Percentiles rank a stretch among this genome's conserved stretches.
phyloP scores from a whole-genome alignment of 73 alveolate genomes.

The Stentor roeselii region DNA sequence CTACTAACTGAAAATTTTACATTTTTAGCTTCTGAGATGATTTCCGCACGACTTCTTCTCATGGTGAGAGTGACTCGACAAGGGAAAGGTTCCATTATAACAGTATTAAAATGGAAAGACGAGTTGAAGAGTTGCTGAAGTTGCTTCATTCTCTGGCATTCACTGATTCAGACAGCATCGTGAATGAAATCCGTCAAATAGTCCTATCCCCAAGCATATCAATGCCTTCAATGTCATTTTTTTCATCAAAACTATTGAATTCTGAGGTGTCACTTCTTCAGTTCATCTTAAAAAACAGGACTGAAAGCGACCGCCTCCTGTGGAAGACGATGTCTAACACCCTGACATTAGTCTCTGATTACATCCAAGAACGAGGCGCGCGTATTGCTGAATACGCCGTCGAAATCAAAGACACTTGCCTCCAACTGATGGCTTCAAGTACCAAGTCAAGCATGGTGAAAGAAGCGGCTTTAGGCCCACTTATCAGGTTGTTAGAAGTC shows the following conservation, averaged over 20 bases:
- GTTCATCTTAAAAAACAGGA: background rate
- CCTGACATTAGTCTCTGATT: conserved; percentile 13
- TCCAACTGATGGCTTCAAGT: conserved; percentile 14
- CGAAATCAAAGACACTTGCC: conserved; percentile 26
- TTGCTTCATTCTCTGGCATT: background rate
- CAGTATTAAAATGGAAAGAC: conserved; percentile 28
- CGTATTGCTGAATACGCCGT: background rate
- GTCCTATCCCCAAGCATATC: background rate
- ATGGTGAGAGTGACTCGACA: no score
- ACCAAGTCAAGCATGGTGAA: conserved; percentile 13
- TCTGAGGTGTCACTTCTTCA: conserved; percentile 27
- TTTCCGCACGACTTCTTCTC: no score
- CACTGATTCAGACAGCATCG: conserved; percentile 16
- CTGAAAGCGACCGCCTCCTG: conserved; percentile 16
- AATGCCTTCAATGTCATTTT: conserved; percentile 12
- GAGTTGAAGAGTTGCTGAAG: conserved; percentile 22
- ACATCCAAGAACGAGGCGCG: background rate
- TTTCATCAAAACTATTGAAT: conserved; percentile 20
- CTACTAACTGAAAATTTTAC: no score
- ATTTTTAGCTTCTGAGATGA: no score
- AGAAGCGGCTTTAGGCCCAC: conserved; percentile 28
- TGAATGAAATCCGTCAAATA: background rate
- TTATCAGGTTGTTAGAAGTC: background rate
- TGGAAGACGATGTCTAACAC: background rate
- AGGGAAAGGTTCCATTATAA: no score